Evolutionary conservation across 208 protist genomes (phyloP).

Genomic region (Borovskyia barvae): DNA sequence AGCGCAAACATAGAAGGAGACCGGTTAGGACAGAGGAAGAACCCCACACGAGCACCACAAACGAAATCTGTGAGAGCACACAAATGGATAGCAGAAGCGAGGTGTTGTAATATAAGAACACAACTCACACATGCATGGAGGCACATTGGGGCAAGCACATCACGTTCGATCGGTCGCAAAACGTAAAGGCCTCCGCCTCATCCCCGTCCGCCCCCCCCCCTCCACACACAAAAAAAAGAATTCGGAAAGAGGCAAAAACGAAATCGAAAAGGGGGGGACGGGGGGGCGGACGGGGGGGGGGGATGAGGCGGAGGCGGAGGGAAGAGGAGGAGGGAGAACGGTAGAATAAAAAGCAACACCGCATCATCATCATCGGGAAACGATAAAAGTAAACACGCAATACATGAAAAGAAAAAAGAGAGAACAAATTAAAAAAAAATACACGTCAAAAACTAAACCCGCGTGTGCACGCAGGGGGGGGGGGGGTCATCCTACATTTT

Average conservation of each 20-base stretch:
- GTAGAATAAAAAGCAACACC: neutral
- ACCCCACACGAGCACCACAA: neutral
- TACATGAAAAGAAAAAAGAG: constrained; percentile 7
- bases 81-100: neutral
- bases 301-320: neutral
- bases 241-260: neutral
- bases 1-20: neutral
- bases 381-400: neutral
- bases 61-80: neutral
- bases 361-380: neutral
- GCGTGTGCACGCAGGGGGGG: neutral
- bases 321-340: neutral
- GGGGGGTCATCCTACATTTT: neutral
- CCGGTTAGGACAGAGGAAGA: constrained; percentile 6
- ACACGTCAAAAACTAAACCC: neutral
- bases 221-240: neutral
- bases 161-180: neutral
- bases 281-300: too few species aligned
- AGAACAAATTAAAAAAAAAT: neutral
- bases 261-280: neutral
- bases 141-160: too few species aligned
- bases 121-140: too few species aligned
- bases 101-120: neutral
- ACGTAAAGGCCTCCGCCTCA: neutral
- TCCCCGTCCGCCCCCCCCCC: too few species aligned